Evolutionary conservation across 106 monocot genomes (phyloP).

Genomic region (Phalaenopsis equestris): DNA sequence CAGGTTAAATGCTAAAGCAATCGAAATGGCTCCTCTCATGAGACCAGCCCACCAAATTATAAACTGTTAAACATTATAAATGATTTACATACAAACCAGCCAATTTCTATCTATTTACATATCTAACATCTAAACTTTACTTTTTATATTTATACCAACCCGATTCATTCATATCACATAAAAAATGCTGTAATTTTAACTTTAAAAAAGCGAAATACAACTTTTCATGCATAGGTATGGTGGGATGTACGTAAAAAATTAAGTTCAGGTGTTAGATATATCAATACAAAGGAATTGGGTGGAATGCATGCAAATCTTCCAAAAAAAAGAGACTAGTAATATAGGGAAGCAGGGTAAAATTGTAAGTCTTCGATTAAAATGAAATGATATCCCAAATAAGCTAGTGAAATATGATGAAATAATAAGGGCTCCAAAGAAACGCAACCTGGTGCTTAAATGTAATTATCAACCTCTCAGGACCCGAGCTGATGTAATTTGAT

Average conservation of each 20-base stretch:
- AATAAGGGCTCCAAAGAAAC: neutral
- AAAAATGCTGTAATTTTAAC: too few species aligned
- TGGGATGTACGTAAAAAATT: neutral
- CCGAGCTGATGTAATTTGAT: slow-evolving; percentile 56
- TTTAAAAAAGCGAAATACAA: too few species aligned
- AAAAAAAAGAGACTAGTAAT: neutral
- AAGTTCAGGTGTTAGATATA: too few species aligned
- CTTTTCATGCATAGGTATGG: too few species aligned
- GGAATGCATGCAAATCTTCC: too few species aligned
- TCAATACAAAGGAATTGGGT: too few species aligned
- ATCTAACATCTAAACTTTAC: too few species aligned
- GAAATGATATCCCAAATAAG: too few species aligned
- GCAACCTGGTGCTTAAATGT: slow-evolving; percentile 77
- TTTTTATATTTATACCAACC: too few species aligned
- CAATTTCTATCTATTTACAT: too few species aligned
- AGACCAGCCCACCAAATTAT: slow-evolving; percentile 97
- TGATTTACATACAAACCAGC: too few species aligned
- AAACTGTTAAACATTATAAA: slow-evolving; percentile 23
- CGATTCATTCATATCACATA: too few species aligned
- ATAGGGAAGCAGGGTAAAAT: neutral
- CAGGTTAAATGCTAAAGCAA: slow-evolving; percentile 80
- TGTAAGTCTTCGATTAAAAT: neutral
- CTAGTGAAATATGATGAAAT: neutral
- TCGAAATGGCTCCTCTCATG: slow-evolving; percentile 88
- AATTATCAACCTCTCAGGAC: slow-evolving; percentile 28